Evolutionary conservation across 352 stramenopile species (phyloP).

Genomic region (Phytophthora sojae): DNA sequence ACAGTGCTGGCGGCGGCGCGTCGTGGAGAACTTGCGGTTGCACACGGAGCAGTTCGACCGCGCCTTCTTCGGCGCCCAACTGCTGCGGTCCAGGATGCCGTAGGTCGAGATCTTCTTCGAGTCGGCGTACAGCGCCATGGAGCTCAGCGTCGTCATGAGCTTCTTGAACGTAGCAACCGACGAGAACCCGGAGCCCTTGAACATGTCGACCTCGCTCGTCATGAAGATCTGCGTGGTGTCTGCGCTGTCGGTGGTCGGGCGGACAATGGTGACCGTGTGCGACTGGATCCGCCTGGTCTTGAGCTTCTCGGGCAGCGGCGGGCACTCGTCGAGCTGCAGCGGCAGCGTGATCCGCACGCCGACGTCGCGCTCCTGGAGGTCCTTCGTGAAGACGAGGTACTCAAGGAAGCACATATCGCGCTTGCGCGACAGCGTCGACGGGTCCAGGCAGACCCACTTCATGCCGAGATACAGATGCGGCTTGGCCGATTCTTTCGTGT

Average conservation of each 20-base stretch:
- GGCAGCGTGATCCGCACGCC: conserved; percentile 76
- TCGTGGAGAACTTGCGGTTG: conserved; percentile 63
- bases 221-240: conserved; percentile 66
- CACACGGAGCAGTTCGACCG: conserved; percentile 63
- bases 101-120: conserved; percentile 68
- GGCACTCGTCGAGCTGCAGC: conserved; percentile 68
- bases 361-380: conserved; percentile 63
- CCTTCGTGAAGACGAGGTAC: conserved; percentile 77
- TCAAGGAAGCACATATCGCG: conserved; percentile 80
- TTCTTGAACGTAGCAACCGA: conserved; percentile 44
- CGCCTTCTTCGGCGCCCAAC: conserved; percentile 62
- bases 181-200: conserved; percentile 36
- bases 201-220: conserved; percentile 62
- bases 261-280: conserved; percentile 68
- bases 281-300: conserved; percentile 64
- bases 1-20: conserved; percentile 76
- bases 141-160: conserved; percentile 62
- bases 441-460: conserved; percentile 81
- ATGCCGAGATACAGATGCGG: conserved; percentile 76
- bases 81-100: conserved; percentile 53
- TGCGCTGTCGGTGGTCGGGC: conserved; percentile 41
- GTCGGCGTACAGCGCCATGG: conserved; percentile 67
- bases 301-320: conserved; percentile 50
- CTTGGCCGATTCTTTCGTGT: conserved; percentile 54
- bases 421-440: conserved; percentile 66